Evolutionary conservation across 208 protist species (phyloP).

Genomic region (Spironucleus salmonicida): DNA sequence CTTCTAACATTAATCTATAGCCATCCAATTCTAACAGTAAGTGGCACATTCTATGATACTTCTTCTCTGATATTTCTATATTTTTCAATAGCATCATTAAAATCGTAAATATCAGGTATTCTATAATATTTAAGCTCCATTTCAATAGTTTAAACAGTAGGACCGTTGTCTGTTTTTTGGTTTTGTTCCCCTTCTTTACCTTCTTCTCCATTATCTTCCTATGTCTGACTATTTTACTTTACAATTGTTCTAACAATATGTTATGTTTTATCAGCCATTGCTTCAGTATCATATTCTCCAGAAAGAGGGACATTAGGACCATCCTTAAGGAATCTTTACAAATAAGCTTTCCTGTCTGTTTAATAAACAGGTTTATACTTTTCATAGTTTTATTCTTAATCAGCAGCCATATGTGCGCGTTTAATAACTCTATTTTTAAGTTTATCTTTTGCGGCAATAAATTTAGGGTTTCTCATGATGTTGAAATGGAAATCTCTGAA

Average conservation of each 20-base stretch:
- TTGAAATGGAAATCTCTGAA: background rate
- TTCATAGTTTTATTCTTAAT: background rate
- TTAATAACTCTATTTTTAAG: background rate
- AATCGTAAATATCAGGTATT: background rate
- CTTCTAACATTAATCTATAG: background rate
- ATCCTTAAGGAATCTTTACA: background rate
- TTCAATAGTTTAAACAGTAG: background rate
- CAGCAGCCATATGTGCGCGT: background rate
- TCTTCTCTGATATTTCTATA: background rate
- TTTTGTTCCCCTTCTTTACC: background rate
- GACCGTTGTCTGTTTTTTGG: no score
- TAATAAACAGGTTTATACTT: background rate
- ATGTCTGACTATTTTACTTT: background rate
- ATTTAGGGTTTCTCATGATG: background rate
- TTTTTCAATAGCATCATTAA: background rate
- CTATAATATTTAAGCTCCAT: background rate
- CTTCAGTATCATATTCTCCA: conserved; percentile 13
- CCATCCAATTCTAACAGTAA: background rate
- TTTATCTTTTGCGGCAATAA: background rate
- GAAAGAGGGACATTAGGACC: conserved; percentile 15
- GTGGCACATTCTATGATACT: background rate
- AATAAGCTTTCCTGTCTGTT: conserved; percentile 15
- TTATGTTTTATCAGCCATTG: background rate
- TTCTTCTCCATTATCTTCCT: conserved; percentile 2
- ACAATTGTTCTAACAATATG: conserved; percentile 16